Conservation (phyloP, 2,329 filamentous ascomycete species). For the Orbilia blumenaviensis region DNA sequence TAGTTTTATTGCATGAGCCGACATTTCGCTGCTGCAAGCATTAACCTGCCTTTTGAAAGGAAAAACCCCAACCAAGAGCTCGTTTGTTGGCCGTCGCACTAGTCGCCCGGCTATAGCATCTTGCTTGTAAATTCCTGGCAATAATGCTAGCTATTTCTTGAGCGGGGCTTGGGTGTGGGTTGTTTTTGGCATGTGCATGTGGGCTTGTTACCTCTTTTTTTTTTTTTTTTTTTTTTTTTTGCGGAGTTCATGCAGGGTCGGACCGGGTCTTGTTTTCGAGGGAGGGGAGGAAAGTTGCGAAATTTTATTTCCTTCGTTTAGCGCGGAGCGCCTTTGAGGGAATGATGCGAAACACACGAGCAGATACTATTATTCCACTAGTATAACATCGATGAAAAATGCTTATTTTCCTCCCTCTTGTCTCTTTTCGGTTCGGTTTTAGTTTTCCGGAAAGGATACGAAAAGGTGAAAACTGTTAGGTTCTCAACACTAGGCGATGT, state of each 20-base stretch:
- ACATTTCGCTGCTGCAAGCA: conserved; percentile 18
- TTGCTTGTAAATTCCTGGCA: conserved; percentile 5
- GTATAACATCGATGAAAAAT: conserved; percentile 13
- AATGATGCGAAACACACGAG: conserved; percentile 18
- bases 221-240: too few relatives aligned
- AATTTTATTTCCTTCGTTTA: conserved; percentile 20
- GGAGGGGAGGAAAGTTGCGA: background rate
- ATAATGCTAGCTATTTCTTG: background rate
- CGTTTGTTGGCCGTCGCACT: conserved; percentile 25
- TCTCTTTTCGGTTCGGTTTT: background rate
- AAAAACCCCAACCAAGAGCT: conserved; percentile 19
- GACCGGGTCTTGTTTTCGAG: conserved; percentile 34
- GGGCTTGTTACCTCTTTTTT: too few relatives aligned
- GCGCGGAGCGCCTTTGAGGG: conserved; percentile 10
- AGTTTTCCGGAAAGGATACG: background rate
- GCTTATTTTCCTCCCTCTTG: conserved; percentile 21
- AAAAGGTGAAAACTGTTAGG: background rate
- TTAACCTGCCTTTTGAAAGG: conserved; percentile 26
- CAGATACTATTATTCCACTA: conserved; percentile 18
- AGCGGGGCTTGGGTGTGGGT: background rate
- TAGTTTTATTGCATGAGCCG: conserved; percentile 24
- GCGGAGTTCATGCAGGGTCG: conserved; percentile 47
- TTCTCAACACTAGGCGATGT: background rate
- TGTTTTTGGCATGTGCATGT: conserved; percentile 33
- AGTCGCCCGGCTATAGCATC: conserved; percentile 43